Base-by-base conservation (phyloP, 2,329 filamentous ascomycete species). In the Aspergillus felis region DNA sequence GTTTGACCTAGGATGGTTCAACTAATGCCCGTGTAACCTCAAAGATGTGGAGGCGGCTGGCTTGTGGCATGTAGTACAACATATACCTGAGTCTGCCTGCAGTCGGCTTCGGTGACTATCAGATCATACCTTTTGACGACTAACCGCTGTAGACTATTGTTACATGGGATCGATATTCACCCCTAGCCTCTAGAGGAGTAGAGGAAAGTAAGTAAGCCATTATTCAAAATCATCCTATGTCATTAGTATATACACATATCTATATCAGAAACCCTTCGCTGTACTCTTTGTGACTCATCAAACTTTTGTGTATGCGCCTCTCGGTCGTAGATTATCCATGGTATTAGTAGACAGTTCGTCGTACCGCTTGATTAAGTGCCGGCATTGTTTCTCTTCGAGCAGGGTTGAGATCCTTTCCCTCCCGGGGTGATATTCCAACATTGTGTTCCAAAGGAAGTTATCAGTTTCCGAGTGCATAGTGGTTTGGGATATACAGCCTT, bases 211-310 rank as follows among this genome's bases (percentile, higher is more conserved):
- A 35, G 14, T 17, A 38, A 5, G 32, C 32, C 32, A 17, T 38
- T 38, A 38, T 7, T 17, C 32, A 38, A 38, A 38, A 41, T 54
- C 50, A 57, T 57, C 38, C 24, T 20, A 47, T 47, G 14, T 50
- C 28, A 54, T 57, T 54, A 57, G n/a, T 57, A 57, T 57, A 50
- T 57, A 54, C 51, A 54, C 22, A 12, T n/a, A 47, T 47, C 44
- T 24, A 24, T 27, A 24, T 47, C 44, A 7, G 24, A 47, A 27
- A 7, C 22, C 20, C 22, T 24, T 24, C 5, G 7, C 22, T 12
- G 22, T 7, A 24, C 44, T 24, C 8, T 25, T 22, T 12, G 2
- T 47, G 22, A 25, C 44, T 47, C 22, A 5, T 24, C 12, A 24
- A 24, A 47, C 44, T 47, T 47, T 47, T 47, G 10, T 47, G 20